Conservation (phyloP, 352 stramenopile species). For the Sclerospora graminicola region DNA sequence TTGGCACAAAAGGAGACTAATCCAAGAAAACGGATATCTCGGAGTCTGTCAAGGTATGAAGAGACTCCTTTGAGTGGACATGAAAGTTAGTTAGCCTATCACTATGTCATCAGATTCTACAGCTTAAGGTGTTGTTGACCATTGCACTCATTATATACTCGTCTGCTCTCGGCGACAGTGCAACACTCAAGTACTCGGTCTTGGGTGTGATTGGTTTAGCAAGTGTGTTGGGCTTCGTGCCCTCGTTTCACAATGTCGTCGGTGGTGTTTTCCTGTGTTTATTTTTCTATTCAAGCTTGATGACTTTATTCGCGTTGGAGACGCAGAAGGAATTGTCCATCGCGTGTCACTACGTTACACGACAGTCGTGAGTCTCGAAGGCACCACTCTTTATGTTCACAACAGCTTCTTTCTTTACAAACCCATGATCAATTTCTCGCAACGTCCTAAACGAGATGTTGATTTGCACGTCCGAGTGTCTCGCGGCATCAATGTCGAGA, state of each 20-base stretch:
- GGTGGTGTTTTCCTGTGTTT: constrained; percentile 80
- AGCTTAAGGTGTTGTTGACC: constrained; percentile 66
- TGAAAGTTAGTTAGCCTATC: too few species aligned
- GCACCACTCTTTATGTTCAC: constrained; percentile 72
- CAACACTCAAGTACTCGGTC: constrained; percentile 75
- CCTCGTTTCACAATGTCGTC: constrained; percentile 81
- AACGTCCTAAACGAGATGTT: constrained; percentile 74
- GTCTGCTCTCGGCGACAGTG: constrained; percentile 58
- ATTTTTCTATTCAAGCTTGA: constrained; percentile 85
- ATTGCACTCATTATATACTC: constrained; percentile 82
- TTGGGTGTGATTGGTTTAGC: constrained; percentile 72
- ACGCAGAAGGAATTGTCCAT: constrained; percentile 70
- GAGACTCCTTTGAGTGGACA: too few species aligned
- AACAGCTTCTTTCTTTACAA: constrained; percentile 88
- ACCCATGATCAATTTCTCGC: constrained; percentile 83
- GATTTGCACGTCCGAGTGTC: constrained; percentile 63
- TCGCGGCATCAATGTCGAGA: constrained; percentile 40
- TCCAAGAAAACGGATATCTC: constrained; percentile 86
- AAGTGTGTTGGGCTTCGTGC: constrained; percentile 74
- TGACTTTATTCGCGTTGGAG: constrained; percentile 75
- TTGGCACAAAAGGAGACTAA: constrained; percentile 63
- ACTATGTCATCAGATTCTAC: too few species aligned
- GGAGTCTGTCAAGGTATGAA: constrained; percentile 72
- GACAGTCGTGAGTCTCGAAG: constrained; percentile 71
- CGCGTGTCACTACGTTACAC: constrained; percentile 79